Evolutionary conservation across 805 yeast genomes (phyloP).

Genomic region (Priceomyces haplophilus): DNA sequence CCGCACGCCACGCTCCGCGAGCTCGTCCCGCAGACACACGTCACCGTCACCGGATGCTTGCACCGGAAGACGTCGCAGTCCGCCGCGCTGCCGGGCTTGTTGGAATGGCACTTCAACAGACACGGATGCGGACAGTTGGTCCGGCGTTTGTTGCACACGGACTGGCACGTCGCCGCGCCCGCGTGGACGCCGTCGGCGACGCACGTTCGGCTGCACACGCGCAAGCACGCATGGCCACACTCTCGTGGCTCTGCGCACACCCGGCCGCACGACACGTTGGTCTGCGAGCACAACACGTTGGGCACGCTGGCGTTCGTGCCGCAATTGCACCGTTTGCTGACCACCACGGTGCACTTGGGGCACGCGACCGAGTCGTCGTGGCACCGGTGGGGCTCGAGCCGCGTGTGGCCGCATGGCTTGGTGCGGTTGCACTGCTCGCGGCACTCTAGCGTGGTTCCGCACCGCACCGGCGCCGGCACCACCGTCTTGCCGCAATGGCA

Average conservation of each 20-base stretch:
- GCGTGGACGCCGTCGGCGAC: conserved; percentile 57
- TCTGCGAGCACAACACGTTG: conserved; percentile 68
- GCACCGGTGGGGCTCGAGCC: conserved; percentile 63
- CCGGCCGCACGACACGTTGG: conserved; percentile 59
- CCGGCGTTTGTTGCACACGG: conserved; percentile 53
- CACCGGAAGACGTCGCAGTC: conserved; percentile 56
- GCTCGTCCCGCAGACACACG: conserved; percentile 66
- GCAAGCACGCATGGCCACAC: conserved; percentile 49
- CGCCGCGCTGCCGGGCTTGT: conserved; percentile 27
- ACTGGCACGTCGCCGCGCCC: conserved; percentile 46
- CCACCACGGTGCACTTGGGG: conserved; percentile 69
- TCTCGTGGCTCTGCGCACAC: conserved; percentile 29
- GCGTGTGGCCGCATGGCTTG: conserved; percentile 62
- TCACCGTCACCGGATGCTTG: conserved; percentile 44
- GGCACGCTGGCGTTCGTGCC: conserved; percentile 49
- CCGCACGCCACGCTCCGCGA: conserved; percentile 53
- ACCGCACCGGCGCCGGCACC: conserved; percentile 77
- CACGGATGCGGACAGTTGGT: conserved; percentile 68
- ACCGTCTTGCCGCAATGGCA: conserved; percentile 82
- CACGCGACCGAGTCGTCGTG: conserved; percentile 65
- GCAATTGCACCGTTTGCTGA: conserved; percentile 60
- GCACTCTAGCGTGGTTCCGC: conserved; percentile 71
- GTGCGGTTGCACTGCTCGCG: conserved; percentile 59
- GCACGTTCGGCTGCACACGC: conserved; percentile 60
- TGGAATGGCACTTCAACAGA: conserved; percentile 59